Evolutionary conservation across 768 basidiomycete species (phyloP), one percentile per base, ranked within the genome.

Genomic region (Suillus tomentosus): DNA sequence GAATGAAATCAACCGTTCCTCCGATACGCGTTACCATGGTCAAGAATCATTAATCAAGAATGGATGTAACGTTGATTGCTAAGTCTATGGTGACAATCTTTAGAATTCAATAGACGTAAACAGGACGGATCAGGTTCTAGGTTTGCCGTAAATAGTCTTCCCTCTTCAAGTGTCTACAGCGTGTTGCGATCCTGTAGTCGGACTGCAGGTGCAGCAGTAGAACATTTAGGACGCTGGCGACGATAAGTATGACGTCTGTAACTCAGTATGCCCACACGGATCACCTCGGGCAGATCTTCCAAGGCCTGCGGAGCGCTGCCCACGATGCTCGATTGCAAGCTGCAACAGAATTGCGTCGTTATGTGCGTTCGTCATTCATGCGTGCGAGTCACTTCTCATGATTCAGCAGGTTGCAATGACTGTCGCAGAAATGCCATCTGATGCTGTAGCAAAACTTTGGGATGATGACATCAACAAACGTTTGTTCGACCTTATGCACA

Each of bases 401-500:
- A 51, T 48, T 64, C 51, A 37, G 22, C 70, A 95, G 94, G 88
- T 94, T 27, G 83, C 85, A 10, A 85, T 85, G 39, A 86, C 85
- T 6, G 84, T 92, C 4, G 84, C 89, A 9, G 93, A 95, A 72
- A 88, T 93, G 85, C 86, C 91, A 11, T 87, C 91, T 1, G 93
- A 94, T 68, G 87, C 87, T 14, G 88, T 89, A 11, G 84, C 87
- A 0, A 92, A 93, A 73, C 78, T 94, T 57, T 95, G 92, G 92
- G 91, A 94, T 66, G 90, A 93, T 67, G 87, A 86, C 62, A 90
- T 96, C 69, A 94, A 89, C 72, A 83, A 86, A 66, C 80, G 87
- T 43, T 79, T 96, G 61, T 93, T 94, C 72, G 89, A 91, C 68
- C 83, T 95, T 53, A 89, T 92, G 63, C 93, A 95, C 72, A 92